These are phyloP conservation scores for Pichia pseudocactophila DNA, from an alignment of 805 yeast genomes.

Conservation along the genomic window DNA sequence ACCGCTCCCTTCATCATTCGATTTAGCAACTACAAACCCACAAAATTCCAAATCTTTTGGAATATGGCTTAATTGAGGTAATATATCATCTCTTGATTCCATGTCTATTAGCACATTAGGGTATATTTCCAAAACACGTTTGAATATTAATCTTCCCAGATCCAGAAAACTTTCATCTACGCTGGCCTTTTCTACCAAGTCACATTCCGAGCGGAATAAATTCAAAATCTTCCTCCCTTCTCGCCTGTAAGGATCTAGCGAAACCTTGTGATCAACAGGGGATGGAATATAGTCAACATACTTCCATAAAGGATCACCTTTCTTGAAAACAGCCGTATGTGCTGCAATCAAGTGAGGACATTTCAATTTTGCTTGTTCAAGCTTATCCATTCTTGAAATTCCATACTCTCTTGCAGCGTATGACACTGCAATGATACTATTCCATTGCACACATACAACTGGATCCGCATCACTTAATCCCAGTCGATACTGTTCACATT, in stretches of 20 bases:
- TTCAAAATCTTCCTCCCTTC: slow-evolving; percentile 74
- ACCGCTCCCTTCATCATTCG: slow-evolving; percentile 16
- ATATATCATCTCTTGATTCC: slow-evolving; percentile 12
- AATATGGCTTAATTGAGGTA: slow-evolving; percentile 39
- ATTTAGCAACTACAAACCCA: slow-evolving; percentile 22
- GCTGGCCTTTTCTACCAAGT: slow-evolving; percentile 82
- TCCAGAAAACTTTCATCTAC: slow-evolving; percentile 91
- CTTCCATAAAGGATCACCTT: slow-evolving; percentile 79
- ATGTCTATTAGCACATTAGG: slow-evolving; percentile 34
- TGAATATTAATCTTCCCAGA: slow-evolving; percentile 56
- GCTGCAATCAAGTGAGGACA: slow-evolving; percentile 73
- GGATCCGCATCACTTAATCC: slow-evolving; percentile 63
- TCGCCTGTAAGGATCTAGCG: slow-evolving; percentile 83
- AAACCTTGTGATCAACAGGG: slow-evolving; percentile 66
- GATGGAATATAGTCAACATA: slow-evolving; percentile 53
- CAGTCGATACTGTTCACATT: slow-evolving; percentile 75
- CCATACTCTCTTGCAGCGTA: slow-evolving; percentile 86
- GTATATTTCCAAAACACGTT: slow-evolving; percentile 32
- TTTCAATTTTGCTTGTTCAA: slow-evolving; percentile 58
- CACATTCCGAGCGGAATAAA: slow-evolving; percentile 53
- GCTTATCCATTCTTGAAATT: slow-evolving; percentile 64
- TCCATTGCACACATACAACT: slow-evolving; percentile 93
- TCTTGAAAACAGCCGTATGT: slow-evolving; percentile 89
- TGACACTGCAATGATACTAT: slow-evolving; percentile 77
- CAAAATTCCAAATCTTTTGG: slow-evolving; percentile 21